A percentile compares a stretch with the other conserved stretches of the same genome.
phyloP scores from a whole-genome alignment of 1,284 basidiomycete species.

The Cryptococcus sp. region DNA sequence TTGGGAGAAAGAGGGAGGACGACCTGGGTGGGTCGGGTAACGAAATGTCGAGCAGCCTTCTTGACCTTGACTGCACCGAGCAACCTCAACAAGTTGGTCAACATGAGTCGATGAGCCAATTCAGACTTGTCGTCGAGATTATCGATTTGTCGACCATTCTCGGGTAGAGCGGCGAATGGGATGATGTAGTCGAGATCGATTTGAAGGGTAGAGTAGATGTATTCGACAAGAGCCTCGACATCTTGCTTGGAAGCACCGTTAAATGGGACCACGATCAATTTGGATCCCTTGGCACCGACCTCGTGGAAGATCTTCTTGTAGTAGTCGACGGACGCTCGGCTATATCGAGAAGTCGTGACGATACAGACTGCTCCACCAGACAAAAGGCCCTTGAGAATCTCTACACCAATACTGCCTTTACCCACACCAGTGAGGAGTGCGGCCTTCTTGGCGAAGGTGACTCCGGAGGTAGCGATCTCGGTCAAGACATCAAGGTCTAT shows the following conservation, averaged over 20 bases:
- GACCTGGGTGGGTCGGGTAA: constrained; percentile 96
- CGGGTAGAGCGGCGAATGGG: constrained; percentile 96
- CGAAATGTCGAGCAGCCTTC: constrained; percentile 93
- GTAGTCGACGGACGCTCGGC: constrained; percentile 90
- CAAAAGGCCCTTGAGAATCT: constrained; percentile 92
- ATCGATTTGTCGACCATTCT: constrained; percentile 97
- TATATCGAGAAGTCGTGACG: constrained; percentile 94
- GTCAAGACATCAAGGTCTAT: constrained; percentile 83
- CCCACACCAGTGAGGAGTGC: constrained; percentile 96
- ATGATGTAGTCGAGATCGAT: constrained; percentile 98
- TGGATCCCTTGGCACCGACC: constrained; percentile 88
- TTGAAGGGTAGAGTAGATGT: constrained; percentile 90
- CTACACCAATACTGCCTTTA: constrained; percentile 94
- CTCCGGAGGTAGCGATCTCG: constrained; percentile 96
- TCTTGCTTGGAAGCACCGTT: constrained; percentile 96
- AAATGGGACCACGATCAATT: constrained; percentile 95
- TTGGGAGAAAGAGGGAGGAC: constrained; percentile 96
- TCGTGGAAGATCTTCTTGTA: constrained; percentile 98
- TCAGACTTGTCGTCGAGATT: constrained; percentile 95
- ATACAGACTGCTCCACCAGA: constrained; percentile 95
- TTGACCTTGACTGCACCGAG: constrained; percentile 96
- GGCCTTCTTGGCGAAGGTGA: constrained; percentile 98
- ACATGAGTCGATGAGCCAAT: constrained; percentile 95
- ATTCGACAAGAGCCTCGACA: constrained; percentile 93
- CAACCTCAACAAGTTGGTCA: constrained; percentile 85